A percentile compares a stretch with the other conserved stretches of the same genome.
These are phyloP conservation scores for Pelagophyceae sp. DNA, from an alignment of 352 stramenopile species.

Conservation along the genomic window DNA sequence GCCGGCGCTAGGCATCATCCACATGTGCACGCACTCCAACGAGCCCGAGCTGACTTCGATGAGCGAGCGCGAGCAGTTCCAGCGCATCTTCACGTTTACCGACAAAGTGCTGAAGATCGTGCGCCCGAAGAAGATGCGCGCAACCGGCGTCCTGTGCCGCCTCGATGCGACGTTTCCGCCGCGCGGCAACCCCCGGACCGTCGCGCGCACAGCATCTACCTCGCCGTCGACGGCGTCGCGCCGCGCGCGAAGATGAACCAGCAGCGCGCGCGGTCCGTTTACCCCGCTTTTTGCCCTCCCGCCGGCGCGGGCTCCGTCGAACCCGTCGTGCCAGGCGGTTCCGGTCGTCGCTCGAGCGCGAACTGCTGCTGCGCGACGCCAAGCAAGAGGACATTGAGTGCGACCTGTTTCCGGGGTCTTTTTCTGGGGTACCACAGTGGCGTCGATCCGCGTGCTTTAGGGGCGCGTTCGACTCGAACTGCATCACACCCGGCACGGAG, in stretches of 20 bases:
- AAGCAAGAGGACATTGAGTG: constrained; percentile 37
- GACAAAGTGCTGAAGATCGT: constrained; percentile 63
- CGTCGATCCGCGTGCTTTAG: background rate
- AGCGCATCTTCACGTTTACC: constrained; percentile 19
- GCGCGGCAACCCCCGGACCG: too few species aligned
- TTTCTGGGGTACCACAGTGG: background rate
- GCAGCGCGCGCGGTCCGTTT: constrained; percentile 82
- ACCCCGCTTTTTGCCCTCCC: constrained; percentile 59
- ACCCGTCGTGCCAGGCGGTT: too few species aligned
- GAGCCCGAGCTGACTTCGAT: constrained; percentile 55
- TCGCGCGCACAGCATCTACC: too few species aligned
- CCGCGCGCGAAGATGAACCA: constrained; percentile 86
- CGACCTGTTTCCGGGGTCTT: constrained; percentile 30
- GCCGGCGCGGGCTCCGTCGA: background rate
- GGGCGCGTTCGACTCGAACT: constrained; percentile 94
- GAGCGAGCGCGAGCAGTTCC: background rate
- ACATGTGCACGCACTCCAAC: constrained; percentile 91
- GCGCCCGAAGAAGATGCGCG: constrained; percentile 52
- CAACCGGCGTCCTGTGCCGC: too few species aligned
- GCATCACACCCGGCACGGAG: constrained; percentile 98
- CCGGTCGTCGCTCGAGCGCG: constrained; percentile 58
- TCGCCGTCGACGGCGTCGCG: constrained; percentile 86
- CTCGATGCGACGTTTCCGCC: too few species aligned
- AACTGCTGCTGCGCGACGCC: constrained; percentile 37
- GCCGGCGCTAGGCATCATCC: constrained; percentile 82